Percentiles rank a stretch among this genome's conserved stretches.
phyloP scores from a whole-genome alignment of 768 basidiomycete genomes.

The Mycena sanguinolenta region DNA sequence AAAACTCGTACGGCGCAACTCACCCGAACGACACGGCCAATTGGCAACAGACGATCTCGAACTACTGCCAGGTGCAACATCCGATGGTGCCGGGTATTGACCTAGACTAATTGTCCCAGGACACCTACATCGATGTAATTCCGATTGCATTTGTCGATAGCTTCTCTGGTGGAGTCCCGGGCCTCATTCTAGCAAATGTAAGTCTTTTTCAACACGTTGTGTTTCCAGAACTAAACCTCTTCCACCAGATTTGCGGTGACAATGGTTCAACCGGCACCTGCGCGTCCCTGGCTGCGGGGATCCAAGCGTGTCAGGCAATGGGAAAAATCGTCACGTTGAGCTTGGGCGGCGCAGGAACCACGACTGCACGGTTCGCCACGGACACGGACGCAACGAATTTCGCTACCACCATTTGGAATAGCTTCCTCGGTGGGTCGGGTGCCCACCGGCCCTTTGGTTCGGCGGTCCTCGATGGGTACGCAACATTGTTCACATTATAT shows the following conservation, averaged over 20 bases:
- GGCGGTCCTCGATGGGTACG: slow-evolving; percentile 80
- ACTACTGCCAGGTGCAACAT: slow-evolving; percentile 71
- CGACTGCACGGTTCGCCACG: no score
- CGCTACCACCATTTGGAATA: slow-evolving; percentile 74
- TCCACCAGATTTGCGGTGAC: no score
- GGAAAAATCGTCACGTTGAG: slow-evolving; percentile 63
- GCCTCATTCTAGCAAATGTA: slow-evolving; percentile 31
- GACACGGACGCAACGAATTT: slow-evolving; percentile 66
- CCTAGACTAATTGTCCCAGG: background rate
- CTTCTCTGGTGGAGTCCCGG: slow-evolving; percentile 28
- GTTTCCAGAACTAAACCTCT: no score
- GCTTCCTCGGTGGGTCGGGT: slow-evolving; percentile 66
- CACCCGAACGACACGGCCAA: slow-evolving; percentile 54
- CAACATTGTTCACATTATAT: no score
- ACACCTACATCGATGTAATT: slow-evolving; percentile 22
- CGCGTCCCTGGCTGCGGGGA: slow-evolving; percentile 69
- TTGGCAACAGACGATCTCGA: slow-evolving; percentile 63
- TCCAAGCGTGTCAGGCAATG: slow-evolving; percentile 72
- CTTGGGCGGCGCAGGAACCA: background rate
- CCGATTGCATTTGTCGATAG: slow-evolving; percentile 26
- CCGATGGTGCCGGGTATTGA: no score
- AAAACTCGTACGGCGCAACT: slow-evolving; percentile 71
- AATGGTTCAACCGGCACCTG: slow-evolving; percentile 80
- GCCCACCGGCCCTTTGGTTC: slow-evolving; percentile 73
- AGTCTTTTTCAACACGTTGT: slow-evolving; percentile 46